Conservation (phyloP, 805 yeast species). For the Ogataea chonburiensis region DNA sequence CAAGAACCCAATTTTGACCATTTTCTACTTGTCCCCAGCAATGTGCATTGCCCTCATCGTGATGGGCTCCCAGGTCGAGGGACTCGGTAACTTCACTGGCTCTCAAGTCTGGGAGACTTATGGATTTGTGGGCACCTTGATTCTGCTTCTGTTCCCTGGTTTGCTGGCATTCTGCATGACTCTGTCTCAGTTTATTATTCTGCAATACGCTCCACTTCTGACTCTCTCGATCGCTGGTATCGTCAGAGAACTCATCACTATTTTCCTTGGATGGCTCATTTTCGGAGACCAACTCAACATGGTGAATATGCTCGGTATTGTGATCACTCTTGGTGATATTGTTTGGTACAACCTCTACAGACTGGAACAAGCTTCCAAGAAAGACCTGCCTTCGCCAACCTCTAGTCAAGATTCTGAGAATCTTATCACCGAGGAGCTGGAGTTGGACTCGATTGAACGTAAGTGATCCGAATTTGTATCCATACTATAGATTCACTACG, state of each 20-base stretch:
- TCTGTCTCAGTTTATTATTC: slow-evolving; percentile 72
- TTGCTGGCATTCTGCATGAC: slow-evolving; percentile 83
- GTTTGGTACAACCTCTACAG: slow-evolving; percentile 74
- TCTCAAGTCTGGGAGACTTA: slow-evolving; percentile 59
- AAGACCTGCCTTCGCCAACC: slow-evolving; percentile 8
- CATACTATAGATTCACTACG: no score
- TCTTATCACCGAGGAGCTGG: slow-evolving; percentile 17
- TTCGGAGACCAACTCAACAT: slow-evolving; percentile 69
- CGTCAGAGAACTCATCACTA: slow-evolving; percentile 85
- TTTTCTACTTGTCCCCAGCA: slow-evolving; percentile 74
- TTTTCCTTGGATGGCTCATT: slow-evolving; percentile 58
- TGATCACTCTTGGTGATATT: slow-evolving; percentile 69
- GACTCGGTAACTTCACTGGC: slow-evolving; percentile 46
- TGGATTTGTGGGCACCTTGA: slow-evolving; percentile 52
- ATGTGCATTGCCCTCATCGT: slow-evolving; percentile 62
- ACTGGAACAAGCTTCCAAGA: slow-evolving; percentile 24
- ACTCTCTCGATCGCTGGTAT: slow-evolving; percentile 87
- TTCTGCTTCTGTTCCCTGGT: slow-evolving; percentile 72
- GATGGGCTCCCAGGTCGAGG: slow-evolving; percentile 70
- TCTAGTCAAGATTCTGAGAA: slow-evolving; percentile 22
- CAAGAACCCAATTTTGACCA: slow-evolving; percentile 74
- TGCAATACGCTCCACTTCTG: slow-evolving; percentile 74
- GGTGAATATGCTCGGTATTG: slow-evolving; percentile 67
- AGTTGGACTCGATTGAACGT: slow-evolving; percentile 16
- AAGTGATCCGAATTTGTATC: slow-evolving; percentile 1